A percentile compares a stretch with the other conserved stretches of the same genome.
These are phyloP conservation scores for Dendrobium nobile DNA, from an alignment of 106 monocot species.

Conservation along the genomic window DNA sequence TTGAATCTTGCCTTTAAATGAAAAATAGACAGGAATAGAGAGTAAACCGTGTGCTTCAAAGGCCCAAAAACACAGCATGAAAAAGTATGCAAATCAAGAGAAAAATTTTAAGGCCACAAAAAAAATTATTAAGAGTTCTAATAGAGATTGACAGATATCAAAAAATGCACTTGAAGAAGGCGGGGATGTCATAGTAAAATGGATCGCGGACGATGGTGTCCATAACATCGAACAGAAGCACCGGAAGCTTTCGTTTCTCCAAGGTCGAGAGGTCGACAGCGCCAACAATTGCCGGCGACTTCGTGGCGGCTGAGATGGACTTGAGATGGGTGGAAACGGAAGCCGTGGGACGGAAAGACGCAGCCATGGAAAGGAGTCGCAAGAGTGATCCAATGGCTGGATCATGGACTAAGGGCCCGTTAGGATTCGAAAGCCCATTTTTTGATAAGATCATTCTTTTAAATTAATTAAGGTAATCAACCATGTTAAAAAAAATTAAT, in stretches of 20 bases:
- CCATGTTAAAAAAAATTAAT: no score
- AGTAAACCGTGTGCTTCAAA: not conserved
- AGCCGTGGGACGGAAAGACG: not conserved
- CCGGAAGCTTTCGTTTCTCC: constrained; percentile 33
- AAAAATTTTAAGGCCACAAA: not conserved
- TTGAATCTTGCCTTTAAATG: no score
- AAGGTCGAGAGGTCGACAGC: not conserved
- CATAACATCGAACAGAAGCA: constrained; percentile 74
- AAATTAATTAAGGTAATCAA: no score
- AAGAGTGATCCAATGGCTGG: not conserved
- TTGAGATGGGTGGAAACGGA: not conserved
- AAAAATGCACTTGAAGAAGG: constrained; percentile 48
- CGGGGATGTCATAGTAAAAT: constrained; percentile 54
- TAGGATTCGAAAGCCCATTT: no score
- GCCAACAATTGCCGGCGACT: not conserved
- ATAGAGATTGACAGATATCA: not conserved
- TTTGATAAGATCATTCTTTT: no score
- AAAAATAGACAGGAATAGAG: not conserved
- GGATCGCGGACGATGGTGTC: constrained; percentile 69
- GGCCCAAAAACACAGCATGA: not conserved
- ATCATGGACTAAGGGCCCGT: no score
- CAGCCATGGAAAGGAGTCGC: constrained; percentile 1
- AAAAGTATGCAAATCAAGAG: not conserved
- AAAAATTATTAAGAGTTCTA: not conserved
- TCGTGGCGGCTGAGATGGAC: not conserved